Evolutionary conservation across 2,329 filamentous ascomycete species (phyloP).

Genomic region (Microdochium paspali): DNA sequence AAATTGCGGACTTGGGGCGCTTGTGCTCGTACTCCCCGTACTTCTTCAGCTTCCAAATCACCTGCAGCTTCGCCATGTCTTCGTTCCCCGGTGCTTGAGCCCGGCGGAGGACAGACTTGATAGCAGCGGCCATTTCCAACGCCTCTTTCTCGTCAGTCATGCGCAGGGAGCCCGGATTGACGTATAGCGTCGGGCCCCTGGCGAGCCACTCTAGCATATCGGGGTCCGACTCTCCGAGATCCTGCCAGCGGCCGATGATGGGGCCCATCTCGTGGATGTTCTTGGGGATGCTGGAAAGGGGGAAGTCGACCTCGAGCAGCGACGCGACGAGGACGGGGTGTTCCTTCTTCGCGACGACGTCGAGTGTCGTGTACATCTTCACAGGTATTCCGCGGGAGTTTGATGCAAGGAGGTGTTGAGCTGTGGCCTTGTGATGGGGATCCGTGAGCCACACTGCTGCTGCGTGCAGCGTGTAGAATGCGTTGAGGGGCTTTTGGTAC

Average conservation of each 20-base stretch:
- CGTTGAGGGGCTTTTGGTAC: conserved; percentile 29
- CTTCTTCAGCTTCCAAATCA: conserved; percentile 24
- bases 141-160: conserved; percentile 21
- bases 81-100: conserved; percentile 5
- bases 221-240: conserved; percentile 25
- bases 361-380: conserved; percentile 9
- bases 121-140: conserved; percentile 24
- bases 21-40: background rate
- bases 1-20: conserved; percentile 3
- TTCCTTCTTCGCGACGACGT: conserved; percentile 10
- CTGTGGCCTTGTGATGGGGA: conserved; percentile 10
- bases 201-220: conserved; percentile 32
- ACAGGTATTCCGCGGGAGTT: conserved; percentile 5
- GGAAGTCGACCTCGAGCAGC: conserved; percentile 27
- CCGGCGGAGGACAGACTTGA: conserved; percentile 24
- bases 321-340: conserved; percentile 15
- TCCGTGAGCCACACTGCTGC: conserved; percentile 9
- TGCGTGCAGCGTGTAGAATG: conserved; percentile 23
- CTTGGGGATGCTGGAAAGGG: conserved; percentile 22
- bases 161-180: conserved; percentile 35
- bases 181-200: conserved; percentile 30
- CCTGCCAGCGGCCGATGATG: conserved; percentile 24
- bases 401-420: conserved; percentile 12
- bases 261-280: conserved; percentile 36
- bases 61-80: conserved; percentile 7